Evolutionary conservation across 208 protist genomes (phyloP).

Genomic region (Sergeia podlipaevii): DNA sequence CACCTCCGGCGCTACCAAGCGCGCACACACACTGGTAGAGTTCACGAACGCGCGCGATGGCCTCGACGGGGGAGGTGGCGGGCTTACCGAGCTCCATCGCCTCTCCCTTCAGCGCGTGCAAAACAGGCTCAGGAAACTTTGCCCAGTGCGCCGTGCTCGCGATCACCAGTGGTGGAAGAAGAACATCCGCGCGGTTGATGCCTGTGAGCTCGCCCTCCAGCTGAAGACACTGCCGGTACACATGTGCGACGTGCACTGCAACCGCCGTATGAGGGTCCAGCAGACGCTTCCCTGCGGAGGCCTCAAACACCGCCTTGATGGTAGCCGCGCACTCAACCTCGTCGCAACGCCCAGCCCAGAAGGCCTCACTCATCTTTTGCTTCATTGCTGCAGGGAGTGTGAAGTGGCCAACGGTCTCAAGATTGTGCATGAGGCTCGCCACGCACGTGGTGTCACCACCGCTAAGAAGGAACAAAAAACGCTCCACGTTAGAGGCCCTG

Average conservation of each 20-base stretch:
- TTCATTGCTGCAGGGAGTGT: slow-evolving; percentile 38
- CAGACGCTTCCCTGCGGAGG: slow-evolving; percentile 41
- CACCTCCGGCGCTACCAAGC: slow-evolving; percentile 9
- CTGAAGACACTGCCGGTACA: slow-evolving; percentile 40
- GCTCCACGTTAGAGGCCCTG: slow-evolving; percentile 95
- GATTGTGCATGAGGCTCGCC: slow-evolving; percentile 43
- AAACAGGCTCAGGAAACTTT: slow-evolving; percentile 79
- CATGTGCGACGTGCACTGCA: slow-evolving; percentile 59
- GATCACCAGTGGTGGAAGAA: slow-evolving; percentile 50
- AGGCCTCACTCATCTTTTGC: slow-evolving; percentile 42
- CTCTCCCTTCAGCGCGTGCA: slow-evolving; percentile 63
- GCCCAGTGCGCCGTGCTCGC: slow-evolving; percentile 84
- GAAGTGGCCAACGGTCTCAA: slow-evolving; percentile 64
- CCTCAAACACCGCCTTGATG: slow-evolving; percentile 62
- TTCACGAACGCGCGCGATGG: slow-evolving; percentile 13
- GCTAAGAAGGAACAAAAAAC: slow-evolving; percentile 91
- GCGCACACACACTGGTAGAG: slow-evolving; percentile 22
- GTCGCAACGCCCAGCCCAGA: slow-evolving; percentile 62
- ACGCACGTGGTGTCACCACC: slow-evolving; percentile 72
- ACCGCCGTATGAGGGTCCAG: slow-evolving; percentile 88
- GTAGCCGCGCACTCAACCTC: slow-evolving; percentile 75
- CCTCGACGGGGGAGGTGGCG: background rate
- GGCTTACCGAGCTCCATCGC: slow-evolving; percentile 13
- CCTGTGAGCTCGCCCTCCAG: slow-evolving; percentile 17
- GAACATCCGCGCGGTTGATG: slow-evolving; percentile 13